Evolutionary conservation across 1,284 basidiomycete species (phyloP).

Genomic region (Naganishia cerealis): DNA sequence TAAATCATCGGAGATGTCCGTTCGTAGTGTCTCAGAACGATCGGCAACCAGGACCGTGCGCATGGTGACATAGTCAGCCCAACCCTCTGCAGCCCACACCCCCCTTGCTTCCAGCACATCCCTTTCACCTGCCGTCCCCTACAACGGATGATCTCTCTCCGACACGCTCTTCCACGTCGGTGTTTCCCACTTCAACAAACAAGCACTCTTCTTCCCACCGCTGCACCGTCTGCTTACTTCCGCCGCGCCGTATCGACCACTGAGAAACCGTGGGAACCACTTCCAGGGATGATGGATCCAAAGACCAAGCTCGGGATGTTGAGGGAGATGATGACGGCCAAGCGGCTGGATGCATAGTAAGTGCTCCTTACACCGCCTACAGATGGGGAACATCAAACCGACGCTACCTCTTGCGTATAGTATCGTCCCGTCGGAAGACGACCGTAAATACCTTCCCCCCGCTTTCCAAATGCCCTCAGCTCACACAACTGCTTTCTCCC

Average conservation of each 20-base stretch:
- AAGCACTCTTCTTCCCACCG: neutral
- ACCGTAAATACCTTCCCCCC: constrained; percentile 62
- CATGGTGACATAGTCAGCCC: too few relatives aligned
- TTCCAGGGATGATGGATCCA: constrained; percentile 17
- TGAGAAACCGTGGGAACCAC: constrained; percentile 22
- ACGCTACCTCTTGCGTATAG: constrained; percentile 36
- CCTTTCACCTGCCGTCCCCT: too few relatives aligned
- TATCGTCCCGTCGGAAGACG: constrained; percentile 82
- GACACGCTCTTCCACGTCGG: too few relatives aligned
- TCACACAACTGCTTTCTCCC: constrained; percentile 1
- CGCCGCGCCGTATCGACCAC: constrained; percentile 1
- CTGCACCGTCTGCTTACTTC: neutral
- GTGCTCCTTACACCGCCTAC: constrained; percentile 30
- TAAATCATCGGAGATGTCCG: too few relatives aligned
- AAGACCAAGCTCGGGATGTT: constrained; percentile 58
- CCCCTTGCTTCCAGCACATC: too few relatives aligned
- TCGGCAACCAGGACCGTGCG: too few relatives aligned
- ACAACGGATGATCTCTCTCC: too few relatives aligned
- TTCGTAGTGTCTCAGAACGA: too few relatives aligned
- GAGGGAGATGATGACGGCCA: constrained; percentile 67
- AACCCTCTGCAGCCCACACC: too few relatives aligned
- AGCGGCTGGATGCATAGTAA: constrained; percentile 65
- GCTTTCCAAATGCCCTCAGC: constrained; percentile 9
- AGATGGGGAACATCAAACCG: neutral
- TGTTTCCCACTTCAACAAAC: too few relatives aligned